A percentile compares a stretch with the other conserved stretches of the same genome.
phyloP scores from a whole-genome alignment of 257 asterid species.

The Plantago major region DNA sequence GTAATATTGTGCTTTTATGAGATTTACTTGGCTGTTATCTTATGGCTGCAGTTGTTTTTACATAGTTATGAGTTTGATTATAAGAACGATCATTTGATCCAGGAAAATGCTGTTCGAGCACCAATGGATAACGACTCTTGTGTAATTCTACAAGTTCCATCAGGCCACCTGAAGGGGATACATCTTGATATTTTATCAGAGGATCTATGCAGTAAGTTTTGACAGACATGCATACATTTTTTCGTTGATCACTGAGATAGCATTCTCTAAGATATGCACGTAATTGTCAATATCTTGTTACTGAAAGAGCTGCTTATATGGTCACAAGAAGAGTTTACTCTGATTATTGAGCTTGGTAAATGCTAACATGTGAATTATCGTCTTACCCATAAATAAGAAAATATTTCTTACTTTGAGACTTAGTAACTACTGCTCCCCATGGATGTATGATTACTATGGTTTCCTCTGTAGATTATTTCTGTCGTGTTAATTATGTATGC shows the following conservation, averaged over 20 bases:
- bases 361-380: too few relatives aligned
- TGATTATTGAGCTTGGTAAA: too few relatives aligned
- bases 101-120: constrained; percentile 24
- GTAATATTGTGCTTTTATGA: neutral
- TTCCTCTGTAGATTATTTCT: neutral
- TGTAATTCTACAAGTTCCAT: constrained; percentile 39
- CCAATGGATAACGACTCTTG: constrained; percentile 49
- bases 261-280: too few relatives aligned
- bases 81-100: constrained; percentile 20
- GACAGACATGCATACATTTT: too few relatives aligned
- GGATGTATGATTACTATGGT: neutral
- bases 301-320: too few relatives aligned
- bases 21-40: constrained; percentile 3
- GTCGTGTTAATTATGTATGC: too few relatives aligned
- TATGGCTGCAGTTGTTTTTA: neutral
- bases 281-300: too few relatives aligned
- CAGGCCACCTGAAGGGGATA: constrained; percentile 52
- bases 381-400: too few relatives aligned
- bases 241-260: too few relatives aligned
- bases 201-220: constrained; percentile 77
- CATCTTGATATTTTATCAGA: constrained; percentile 55
- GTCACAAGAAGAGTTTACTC: too few relatives aligned
- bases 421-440: too few relatives aligned
- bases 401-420: too few relatives aligned
- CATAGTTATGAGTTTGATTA: neutral